A percentile compares a stretch with the other conserved stretches of the same genome.
Evolutionary conservation across 768 basidiomycete genomes (phyloP).

Genomic region (Tylopilus felleus): DNA sequence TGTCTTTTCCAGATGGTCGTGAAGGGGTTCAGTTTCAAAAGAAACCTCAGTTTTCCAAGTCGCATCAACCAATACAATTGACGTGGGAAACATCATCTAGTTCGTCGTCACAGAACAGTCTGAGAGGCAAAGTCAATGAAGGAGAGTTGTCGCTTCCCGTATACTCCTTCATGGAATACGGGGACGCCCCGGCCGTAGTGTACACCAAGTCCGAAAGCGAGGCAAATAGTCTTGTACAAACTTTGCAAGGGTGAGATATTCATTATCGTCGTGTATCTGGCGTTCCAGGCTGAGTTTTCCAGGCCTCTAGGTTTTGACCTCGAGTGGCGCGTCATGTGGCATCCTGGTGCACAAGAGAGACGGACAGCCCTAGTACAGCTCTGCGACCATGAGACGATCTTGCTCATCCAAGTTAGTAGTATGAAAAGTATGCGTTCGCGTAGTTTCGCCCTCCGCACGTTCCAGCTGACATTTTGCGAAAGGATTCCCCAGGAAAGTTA

Average conservation of each 20-base stretch:
- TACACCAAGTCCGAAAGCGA: constrained; percentile 41
- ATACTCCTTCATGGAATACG: constrained; percentile 40
- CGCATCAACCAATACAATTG: neutral
- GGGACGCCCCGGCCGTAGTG: constrained; percentile 29
- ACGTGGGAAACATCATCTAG: constrained; percentile 1
- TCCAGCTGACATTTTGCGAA: neutral
- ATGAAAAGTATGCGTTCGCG: constrained; percentile 40
- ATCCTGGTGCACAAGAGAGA: constrained; percentile 31
- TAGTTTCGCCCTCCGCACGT: neutral
- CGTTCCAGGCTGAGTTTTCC: neutral
- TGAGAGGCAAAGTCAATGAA: neutral
- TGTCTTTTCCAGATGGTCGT: neutral
- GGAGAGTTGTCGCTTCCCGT: constrained; percentile 21
- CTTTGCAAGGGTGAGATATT: constrained; percentile 35
- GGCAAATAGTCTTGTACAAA: constrained; percentile 38
- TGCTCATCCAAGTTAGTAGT: constrained; percentile 46
- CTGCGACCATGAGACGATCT: constrained; percentile 39
- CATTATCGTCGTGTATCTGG: neutral
- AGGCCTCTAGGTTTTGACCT: constrained; percentile 52
- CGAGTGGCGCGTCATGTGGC: constrained; percentile 43
- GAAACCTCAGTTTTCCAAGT: neutral
- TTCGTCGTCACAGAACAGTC: constrained; percentile 4
- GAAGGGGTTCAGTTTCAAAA: neutral
- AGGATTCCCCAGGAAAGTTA: constrained; percentile 45
- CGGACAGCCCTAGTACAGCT: constrained; percentile 46